Evolutionary conservation across 441 rosid species (phyloP), one percentile per base, ranked within the genome.

Genomic region (Hura crepitans): DNA sequence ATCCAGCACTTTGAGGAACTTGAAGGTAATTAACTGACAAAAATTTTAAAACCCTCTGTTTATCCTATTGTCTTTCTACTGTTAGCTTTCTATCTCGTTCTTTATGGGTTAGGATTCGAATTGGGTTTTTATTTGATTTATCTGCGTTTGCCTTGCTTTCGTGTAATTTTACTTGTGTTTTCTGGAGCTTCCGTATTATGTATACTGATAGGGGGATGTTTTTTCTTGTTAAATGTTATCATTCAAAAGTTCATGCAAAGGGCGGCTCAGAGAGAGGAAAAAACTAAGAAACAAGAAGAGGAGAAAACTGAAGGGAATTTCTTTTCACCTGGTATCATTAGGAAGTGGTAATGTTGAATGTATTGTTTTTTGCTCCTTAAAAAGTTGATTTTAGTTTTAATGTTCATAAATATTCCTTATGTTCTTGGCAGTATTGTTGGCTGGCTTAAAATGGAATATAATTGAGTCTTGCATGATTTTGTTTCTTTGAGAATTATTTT

Each of bases 231-330:
- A 39, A 53, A 31, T 53, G 2, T 58, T 49, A 14, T 63, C 59
- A n/a, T 14, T 45, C 53, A 11, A 25, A 72, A 94, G 97, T 94
- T 94, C 79, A 92, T 94, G 97, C 97, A 94, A 84, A 86, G 94
- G 80, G 90, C 86, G 70, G 82, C 85, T 76, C 66, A 51, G 77
- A 89, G 80, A 64, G 93, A 82, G 75, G 97, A 82, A 78, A 89
- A 85, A 79, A 53, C 76, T 73, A 83, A 81, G 82, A 85, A 84
- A 75, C 85, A 76, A 74, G 90, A 80, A 70, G 88, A 82, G 66
- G 88, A 80, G 58, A 79, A 81, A 61, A 83, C 87, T 70, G 85
- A 78, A 51, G 86, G 77, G 68, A 84, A 63, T 78, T 83, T 87
- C 66, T 69, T 63, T 72, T 75, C 83, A 57, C 74, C 79, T 67